Conservation (phyloP, 805 yeast species). For the Millerozyma acaciae region DNA sequence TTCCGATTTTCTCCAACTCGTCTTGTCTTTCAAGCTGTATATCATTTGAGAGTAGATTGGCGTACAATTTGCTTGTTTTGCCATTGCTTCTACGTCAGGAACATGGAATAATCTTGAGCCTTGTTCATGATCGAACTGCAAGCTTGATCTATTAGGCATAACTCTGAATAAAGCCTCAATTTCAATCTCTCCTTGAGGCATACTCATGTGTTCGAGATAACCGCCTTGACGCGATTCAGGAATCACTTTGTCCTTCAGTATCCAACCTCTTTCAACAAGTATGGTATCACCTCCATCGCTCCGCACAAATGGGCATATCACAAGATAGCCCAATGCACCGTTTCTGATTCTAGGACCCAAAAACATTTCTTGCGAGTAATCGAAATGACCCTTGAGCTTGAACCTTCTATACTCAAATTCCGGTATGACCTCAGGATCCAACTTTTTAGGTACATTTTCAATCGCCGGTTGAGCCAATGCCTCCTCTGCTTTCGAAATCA, state of each 20-base stretch:
- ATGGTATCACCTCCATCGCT: constrained; percentile 72
- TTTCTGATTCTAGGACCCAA: constrained; percentile 85
- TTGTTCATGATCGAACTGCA: constrained; percentile 65
- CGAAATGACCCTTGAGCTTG: constrained; percentile 69
- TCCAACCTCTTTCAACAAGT: constrained; percentile 90
- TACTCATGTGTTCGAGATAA: constrained; percentile 60
- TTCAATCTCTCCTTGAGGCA: constrained; percentile 70
- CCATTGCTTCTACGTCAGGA: constrained; percentile 81
- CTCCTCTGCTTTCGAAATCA: constrained; percentile 81
- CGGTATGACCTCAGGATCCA: constrained; percentile 59
- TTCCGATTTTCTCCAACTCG: constrained; percentile 37
- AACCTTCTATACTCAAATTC: constrained; percentile 84
- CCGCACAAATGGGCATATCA: constrained; percentile 79
- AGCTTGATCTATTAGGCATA: constrained; percentile 58
- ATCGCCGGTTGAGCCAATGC: constrained; percentile 69
- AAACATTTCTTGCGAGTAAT: constrained; percentile 81
- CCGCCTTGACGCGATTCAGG: constrained; percentile 47
- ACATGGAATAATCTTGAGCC: constrained; percentile 70
- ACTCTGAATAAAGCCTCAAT: constrained; percentile 71
- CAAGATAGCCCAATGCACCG: constrained; percentile 65
- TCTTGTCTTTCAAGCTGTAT: constrained; percentile 62
- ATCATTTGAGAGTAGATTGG: constrained; percentile 78
- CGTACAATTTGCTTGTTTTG: constrained; percentile 56
- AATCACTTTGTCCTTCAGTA: constrained; percentile 60
- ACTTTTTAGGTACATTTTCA: constrained; percentile 59